These are phyloP conservation scores for Aspergillus chevalieri DNA, from an alignment of 2,329 filamentous ascomycete species.

Conservation along the genomic window DNA sequence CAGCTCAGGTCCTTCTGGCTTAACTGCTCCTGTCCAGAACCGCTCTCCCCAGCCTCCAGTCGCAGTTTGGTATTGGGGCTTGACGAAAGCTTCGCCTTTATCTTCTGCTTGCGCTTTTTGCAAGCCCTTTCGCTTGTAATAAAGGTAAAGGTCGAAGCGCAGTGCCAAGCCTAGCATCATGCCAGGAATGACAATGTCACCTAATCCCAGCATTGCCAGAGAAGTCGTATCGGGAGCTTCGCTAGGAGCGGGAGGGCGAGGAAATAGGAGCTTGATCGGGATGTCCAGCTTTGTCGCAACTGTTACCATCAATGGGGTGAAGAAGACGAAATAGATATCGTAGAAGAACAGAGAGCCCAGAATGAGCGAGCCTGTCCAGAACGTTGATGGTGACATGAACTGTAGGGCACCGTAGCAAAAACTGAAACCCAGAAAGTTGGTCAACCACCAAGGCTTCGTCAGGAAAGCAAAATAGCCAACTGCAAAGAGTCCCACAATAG, in stretches of 20 bases:
- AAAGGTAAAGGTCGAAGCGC: slow-evolving; percentile 82
- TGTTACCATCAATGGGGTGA: slow-evolving; percentile 49
- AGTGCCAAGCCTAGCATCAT: slow-evolving; percentile 84
- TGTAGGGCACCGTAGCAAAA: slow-evolving; percentile 80
- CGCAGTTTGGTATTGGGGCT: slow-evolving; percentile 45
- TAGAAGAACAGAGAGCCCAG: slow-evolving; percentile 82
- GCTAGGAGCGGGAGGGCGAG: slow-evolving; percentile 51
- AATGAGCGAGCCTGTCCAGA: slow-evolving; percentile 72
- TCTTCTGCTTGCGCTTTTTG: slow-evolving; percentile 21
- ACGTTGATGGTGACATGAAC: slow-evolving; percentile 82
- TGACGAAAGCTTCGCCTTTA: slow-evolving; percentile 15
- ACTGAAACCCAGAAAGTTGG: slow-evolving; percentile 79
- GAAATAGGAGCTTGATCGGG: slow-evolving; percentile 86
- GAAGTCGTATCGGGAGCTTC: slow-evolving; percentile 38
- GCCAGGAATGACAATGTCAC: slow-evolving; percentile 89
- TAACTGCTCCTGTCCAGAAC: slow-evolving; percentile 60
- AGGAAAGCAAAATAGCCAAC: slow-evolving; percentile 61
- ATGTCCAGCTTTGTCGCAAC: slow-evolving; percentile 84
- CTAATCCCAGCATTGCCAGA: slow-evolving; percentile 76
- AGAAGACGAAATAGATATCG: slow-evolving; percentile 69
- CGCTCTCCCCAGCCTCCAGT: slow-evolving; percentile 75
- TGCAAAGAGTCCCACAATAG: slow-evolving; percentile 49
- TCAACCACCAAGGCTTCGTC: slow-evolving; percentile 62
- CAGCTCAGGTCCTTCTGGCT: slow-evolving; percentile 21
- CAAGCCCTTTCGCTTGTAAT: slow-evolving; percentile 65